These are phyloP conservation scores for Cystobasidiopsis lactophilus DNA, from an alignment of 768 basidiomycete species.

Conservation along the genomic window DNA sequence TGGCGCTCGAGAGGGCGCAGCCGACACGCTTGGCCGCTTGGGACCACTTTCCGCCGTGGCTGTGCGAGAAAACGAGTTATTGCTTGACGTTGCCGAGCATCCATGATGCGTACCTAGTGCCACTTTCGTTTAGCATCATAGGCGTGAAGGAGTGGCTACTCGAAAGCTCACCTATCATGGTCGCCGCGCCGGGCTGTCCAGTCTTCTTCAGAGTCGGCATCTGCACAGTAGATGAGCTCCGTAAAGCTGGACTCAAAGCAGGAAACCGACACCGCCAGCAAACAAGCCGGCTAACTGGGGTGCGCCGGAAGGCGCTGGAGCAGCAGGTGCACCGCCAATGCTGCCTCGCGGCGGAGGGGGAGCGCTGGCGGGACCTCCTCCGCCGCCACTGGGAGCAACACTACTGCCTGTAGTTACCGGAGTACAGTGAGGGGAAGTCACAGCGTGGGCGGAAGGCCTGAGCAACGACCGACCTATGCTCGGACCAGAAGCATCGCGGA, in stretches of 20 bases:
- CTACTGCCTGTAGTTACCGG: too few relatives aligned
- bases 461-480: neutral
- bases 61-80: neutral
- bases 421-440: neutral
- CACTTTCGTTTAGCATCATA: neutral
- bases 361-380: neutral
- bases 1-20: neutral
- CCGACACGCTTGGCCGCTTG: neutral
- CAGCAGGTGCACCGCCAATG: neutral
- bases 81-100: neutral
- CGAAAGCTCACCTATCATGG: neutral
- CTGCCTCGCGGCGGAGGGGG: neutral
- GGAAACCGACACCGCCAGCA: conserved; percentile 8
- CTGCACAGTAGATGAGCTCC: neutral
- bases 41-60: neutral
- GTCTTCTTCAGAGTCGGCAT: conserved; percentile 17
- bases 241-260: too few relatives aligned
- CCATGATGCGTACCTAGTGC: neutral
- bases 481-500: conserved; percentile 5
- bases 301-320: neutral
- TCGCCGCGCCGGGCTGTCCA: conserved; percentile 5
- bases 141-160: too few relatives aligned
- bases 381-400: neutral
- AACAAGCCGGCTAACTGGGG: conserved; percentile 15
- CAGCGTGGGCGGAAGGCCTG: neutral